These are phyloP conservation scores for Clitopilus passeckerianus DNA, from an alignment of 768 basidiomycete species.

Conservation along the genomic window DNA sequence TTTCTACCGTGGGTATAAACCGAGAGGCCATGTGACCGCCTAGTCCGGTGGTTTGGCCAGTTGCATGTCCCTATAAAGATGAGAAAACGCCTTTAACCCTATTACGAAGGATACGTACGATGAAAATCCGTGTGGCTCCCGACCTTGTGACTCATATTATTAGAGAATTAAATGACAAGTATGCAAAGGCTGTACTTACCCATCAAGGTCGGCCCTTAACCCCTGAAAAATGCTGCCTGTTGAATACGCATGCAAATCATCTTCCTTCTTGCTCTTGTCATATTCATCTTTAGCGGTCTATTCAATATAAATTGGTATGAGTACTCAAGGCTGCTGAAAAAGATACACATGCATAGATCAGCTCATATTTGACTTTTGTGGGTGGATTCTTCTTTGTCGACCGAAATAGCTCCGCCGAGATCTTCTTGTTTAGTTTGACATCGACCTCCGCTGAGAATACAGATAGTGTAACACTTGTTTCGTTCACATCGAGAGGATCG, in stretches of 20 bases:
- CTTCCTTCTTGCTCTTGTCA: slow-evolving; percentile 67
- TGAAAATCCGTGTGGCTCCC: slow-evolving; percentile 78
- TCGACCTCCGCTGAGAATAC: slow-evolving; percentile 65
- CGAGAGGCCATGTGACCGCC: slow-evolving; percentile 64
- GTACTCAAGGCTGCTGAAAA: not conserved
- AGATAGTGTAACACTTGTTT: slow-evolving; percentile 54
- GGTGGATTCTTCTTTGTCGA: slow-evolving; percentile 97
- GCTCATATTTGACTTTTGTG: slow-evolving; percentile 61
- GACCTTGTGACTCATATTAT: slow-evolving; percentile 28
- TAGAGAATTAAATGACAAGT: not conserved
- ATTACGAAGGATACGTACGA: slow-evolving; percentile 39
- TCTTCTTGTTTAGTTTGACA: slow-evolving; percentile 60
- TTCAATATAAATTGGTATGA: not conserved
- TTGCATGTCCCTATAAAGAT: slow-evolving; percentile 70
- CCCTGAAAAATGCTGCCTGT: slow-evolving; percentile 86
- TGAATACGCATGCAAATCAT: slow-evolving; percentile 49
- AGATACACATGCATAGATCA: slow-evolving; percentile 68
- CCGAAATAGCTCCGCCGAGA: slow-evolving; percentile 70
- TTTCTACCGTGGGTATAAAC: slow-evolving; percentile 94
- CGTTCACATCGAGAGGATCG: slow-evolving; percentile 35
- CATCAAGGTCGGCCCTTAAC: slow-evolving; percentile 80
- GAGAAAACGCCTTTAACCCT: not conserved
- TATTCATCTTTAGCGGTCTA: slow-evolving; percentile 83
- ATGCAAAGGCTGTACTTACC: slow-evolving; percentile 34
- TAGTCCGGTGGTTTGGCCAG: slow-evolving; percentile 86